Base-by-base conservation (phyloP, 305 asterid genomes). In the Fraxinus velutina region DNA sequence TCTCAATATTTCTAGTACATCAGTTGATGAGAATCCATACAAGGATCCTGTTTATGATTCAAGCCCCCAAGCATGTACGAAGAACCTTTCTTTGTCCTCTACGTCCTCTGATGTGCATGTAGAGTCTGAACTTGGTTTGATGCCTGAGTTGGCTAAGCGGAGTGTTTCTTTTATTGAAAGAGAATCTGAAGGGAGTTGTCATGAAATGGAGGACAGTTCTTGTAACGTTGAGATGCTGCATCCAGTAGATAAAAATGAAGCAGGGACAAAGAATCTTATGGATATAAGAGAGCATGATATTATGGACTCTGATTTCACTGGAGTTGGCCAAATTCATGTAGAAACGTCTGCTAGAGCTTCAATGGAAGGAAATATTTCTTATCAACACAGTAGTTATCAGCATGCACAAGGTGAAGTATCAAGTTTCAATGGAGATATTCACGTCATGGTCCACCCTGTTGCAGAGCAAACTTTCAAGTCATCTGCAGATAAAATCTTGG, bases 11-110 rank as follows among this genome's bases (percentile, higher is more conserved):
- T 12, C 85, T 7, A 86, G 87, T 83, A 62, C 80, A 52, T 76
- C 70, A 76, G 52, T 50, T n/a, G 86, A 83, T 72, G 92, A 89
- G 13, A 79, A 70, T 57, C 84, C 85, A 68, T 88, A 78, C 60
- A 85, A 84, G 82, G 93, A 84, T 22, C 97, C 97, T 33, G 86
- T 91, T 80, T 93, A 92, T 78, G 97, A 93, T 86, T 83, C 90
- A n/a, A 94, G 97, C 87, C 96, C 97, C 10, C 33, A 87, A 60
- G 74, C 86, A 71, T 78, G 36, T 44, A 79, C 76, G 84, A 85
- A 87, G 81, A 86, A 80, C 76, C 70, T 62, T 37, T 88, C 90
- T 24, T 86, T 89, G 36, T 77, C 97, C 64, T 89, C 94, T 21
- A 47, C 86, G 75, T 85, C 90, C 80, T 87, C 90, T 52, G 94